Conservation (phyloP, 1,284 basidiomycete species). For the Trametes sp. region DNA sequence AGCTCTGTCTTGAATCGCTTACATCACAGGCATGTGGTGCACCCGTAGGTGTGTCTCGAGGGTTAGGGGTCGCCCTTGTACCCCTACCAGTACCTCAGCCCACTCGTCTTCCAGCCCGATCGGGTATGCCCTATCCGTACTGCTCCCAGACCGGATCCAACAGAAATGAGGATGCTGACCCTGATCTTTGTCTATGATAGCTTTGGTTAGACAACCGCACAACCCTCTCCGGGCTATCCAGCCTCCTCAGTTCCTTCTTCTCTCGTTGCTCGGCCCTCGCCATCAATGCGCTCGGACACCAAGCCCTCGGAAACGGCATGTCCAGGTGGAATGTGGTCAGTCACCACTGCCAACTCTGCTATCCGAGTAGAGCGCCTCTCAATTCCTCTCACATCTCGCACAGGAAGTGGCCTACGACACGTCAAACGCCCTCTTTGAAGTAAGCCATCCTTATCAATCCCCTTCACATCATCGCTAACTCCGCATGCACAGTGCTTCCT, state of each 20-base stretch:
- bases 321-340: constrained; percentile 61
- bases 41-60: too few species aligned
- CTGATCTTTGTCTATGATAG: constrained; percentile 40
- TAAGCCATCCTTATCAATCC: constrained; percentile 26
- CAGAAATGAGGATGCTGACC: too few species aligned
- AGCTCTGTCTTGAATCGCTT: too few species aligned
- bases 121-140: too few species aligned
- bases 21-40: too few species aligned
- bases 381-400: background rate
- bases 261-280: constrained; percentile 64
- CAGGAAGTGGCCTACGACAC: constrained; percentile 85
- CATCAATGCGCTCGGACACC: constrained; percentile 50
- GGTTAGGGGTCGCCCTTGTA: too few species aligned
- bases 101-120: too few species aligned
- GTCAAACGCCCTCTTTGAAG: constrained; percentile 77
- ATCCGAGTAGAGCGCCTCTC: too few species aligned
- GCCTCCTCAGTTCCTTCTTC: constrained; percentile 52
- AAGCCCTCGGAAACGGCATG: constrained; percentile 3
- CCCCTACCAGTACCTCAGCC: too few species aligned
- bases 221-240: constrained; percentile 34
- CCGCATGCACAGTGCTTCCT: constrained; percentile 65
- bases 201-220: constrained; percentile 82
- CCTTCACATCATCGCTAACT: background rate
- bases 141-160: too few species aligned
- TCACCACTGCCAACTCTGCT: constrained; percentile 64